These are phyloP conservation scores for Mycena citricolor DNA, from an alignment of 1,284 basidiomycete species.

Conservation along the genomic window DNA sequence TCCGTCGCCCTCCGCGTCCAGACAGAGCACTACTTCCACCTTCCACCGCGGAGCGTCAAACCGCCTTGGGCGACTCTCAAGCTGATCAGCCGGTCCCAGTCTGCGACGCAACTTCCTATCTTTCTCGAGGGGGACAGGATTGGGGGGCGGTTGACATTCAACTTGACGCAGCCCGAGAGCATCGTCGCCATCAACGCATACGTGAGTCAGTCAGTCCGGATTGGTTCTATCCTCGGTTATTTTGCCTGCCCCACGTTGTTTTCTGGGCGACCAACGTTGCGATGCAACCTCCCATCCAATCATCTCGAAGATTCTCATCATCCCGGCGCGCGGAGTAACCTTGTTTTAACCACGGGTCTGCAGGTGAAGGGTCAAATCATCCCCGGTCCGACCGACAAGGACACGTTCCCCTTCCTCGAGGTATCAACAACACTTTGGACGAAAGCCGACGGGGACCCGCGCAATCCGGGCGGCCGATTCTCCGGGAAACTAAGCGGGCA, in stretches of 20 bases:
- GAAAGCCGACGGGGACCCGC: slow-evolving; percentile 16
- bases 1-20: slow-evolving; percentile 7
- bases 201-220: too few relatives aligned
- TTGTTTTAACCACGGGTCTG: too few relatives aligned
- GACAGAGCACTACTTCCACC: slow-evolving; percentile 18
- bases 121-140: slow-evolving; percentile 20
- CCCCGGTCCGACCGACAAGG: slow-evolving; percentile 14
- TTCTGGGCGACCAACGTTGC: too few relatives aligned
- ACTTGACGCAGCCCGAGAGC: slow-evolving; percentile 12
- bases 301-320: too few relatives aligned
- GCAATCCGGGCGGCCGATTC: neutral
- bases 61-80: slow-evolving; percentile 22
- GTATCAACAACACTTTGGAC: slow-evolving; percentile 15
- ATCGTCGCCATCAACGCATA: slow-evolving; percentile 11
- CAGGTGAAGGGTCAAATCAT: slow-evolving; percentile 21
- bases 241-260: too few relatives aligned
- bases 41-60: slow-evolving; percentile 12
- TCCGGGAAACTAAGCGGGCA: slow-evolving; percentile 15
- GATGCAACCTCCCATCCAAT: too few relatives aligned
- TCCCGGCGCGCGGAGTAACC: too few relatives aligned
- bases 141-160: slow-evolving; percentile 9
- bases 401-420: slow-evolving; percentile 18
- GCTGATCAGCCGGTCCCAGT: slow-evolving; percentile 15
- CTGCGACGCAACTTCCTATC: slow-evolving; percentile 8
- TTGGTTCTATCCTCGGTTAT: too few relatives aligned